Percentiles rank a stretch among this genome's conserved stretches.
Evolutionary conservation across 2,329 filamentous ascomycete genomes (phyloP).

Genomic region (Epichloe scottii): DNA sequence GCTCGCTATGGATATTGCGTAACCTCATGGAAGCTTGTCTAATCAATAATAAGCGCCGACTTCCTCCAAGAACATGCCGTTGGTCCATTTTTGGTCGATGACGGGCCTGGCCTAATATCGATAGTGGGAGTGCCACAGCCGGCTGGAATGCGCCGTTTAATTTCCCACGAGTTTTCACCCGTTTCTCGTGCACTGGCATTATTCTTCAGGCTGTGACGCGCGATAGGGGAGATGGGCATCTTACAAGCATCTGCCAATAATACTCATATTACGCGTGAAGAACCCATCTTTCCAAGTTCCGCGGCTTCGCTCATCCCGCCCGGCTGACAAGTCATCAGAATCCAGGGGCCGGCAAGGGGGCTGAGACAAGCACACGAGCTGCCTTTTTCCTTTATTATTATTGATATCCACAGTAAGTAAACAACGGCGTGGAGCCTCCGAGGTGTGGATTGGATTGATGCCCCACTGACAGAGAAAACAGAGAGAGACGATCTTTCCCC

Average conservation of each 20-base stretch:
- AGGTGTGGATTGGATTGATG: not conserved
- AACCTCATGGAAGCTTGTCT: too few relatives aligned
- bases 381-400: too few relatives aligned
- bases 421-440: not conserved
- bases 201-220: not conserved
- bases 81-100: not conserved
- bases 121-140: constrained; percentile 5
- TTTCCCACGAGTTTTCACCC: not conserved
- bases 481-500: too few relatives aligned
- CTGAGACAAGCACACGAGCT: too few relatives aligned
- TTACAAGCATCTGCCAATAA: not conserved
- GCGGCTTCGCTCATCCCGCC: not conserved
- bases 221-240: not conserved
- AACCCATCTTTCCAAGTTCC: not conserved
- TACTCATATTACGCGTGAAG: not conserved
- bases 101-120: not conserved
- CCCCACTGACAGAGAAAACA: not conserved
- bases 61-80: too few relatives aligned
- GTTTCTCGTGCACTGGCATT: too few relatives aligned
- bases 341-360: too few relatives aligned
- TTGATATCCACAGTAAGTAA: not conserved
- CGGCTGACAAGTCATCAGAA: not conserved
- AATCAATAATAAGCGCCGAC: too few relatives aligned
- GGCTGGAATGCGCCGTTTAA: constrained; percentile 1
- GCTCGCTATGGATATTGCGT: too few relatives aligned